These are phyloP conservation scores for Suillus plorans DNA, from an alignment of 768 basidiomycete species.

Conservation along the genomic window DNA sequence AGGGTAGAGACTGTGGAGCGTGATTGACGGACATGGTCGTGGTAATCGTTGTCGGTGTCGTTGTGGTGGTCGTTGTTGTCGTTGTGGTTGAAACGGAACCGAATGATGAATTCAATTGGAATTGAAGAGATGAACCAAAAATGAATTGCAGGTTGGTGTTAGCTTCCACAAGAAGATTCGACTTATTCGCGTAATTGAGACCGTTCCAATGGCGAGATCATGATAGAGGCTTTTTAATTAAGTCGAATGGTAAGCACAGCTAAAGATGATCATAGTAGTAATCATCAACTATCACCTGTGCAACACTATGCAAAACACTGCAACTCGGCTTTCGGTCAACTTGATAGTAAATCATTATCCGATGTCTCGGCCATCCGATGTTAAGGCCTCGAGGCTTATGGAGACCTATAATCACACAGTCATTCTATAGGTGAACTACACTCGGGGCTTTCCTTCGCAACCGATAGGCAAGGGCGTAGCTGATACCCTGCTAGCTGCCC, in stretches of 20 bases:
- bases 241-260: neutral
- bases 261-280: neutral
- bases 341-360: neutral
- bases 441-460: neutral
- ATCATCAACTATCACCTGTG: neutral
- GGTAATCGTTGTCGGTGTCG: too few species aligned
- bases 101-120: constrained; percentile 2
- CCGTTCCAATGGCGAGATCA: neutral
- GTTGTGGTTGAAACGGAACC: constrained; percentile 2
- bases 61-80: neutral
- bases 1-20: constrained; percentile 67
- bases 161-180: neutral
- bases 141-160: neutral
- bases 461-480: neutral
- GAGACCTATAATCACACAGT: neutral
- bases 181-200: neutral
- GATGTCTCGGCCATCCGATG: constrained; percentile 3
- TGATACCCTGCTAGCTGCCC: neutral
- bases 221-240: constrained; percentile 1
- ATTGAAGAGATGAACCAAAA: neutral
- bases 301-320: neutral
- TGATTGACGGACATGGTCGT: constrained; percentile 44
- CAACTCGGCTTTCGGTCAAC: neutral
- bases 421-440: neutral
- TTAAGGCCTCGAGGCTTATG: constrained; percentile 7